Evolutionary conservation across 2,329 filamentous ascomycete genomes (phyloP).

Genomic region (Hypoxylon sp.): DNA sequence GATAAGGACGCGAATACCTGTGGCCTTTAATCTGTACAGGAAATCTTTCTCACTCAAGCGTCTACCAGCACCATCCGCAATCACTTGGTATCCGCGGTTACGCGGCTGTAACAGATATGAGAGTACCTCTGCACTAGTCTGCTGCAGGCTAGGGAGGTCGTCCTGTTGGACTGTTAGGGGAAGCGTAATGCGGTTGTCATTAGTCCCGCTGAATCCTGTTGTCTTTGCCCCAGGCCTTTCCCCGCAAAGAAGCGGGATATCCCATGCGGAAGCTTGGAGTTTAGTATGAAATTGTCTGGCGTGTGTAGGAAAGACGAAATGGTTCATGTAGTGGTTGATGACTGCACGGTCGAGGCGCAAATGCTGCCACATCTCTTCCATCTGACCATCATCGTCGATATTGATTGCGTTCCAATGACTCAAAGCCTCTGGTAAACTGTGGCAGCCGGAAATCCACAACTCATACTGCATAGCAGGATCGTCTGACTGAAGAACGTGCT

Average conservation of each 20-base stretch:
- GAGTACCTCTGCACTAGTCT: conserved; percentile 76
- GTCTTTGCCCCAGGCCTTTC: conserved; percentile 58
- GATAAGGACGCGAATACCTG: conserved; percentile 68
- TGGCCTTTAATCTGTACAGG: conserved; percentile 56
- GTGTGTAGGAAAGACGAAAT: conserved; percentile 74
- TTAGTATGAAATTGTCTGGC: conserved; percentile 76
- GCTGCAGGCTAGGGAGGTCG: conserved; percentile 68
- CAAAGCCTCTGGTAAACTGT: conserved; percentile 61
- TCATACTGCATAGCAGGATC: conserved; percentile 71
- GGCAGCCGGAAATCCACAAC: conserved; percentile 58
- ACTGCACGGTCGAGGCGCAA: conserved; percentile 64
- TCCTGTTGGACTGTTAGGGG: conserved; percentile 73
- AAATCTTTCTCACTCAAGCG: conserved; percentile 64
- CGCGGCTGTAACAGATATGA: conserved; percentile 68
- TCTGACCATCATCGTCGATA: conserved; percentile 67
- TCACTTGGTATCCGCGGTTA: conserved; percentile 63
- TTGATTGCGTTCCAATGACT: conserved; percentile 71
- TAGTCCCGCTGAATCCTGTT: conserved; percentile 81
- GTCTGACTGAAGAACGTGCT: conserved; percentile 67
- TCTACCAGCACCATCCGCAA: conserved; percentile 51
- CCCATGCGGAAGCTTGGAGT: conserved; percentile 77
- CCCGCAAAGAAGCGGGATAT: conserved; percentile 67
- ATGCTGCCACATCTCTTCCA: conserved; percentile 64
- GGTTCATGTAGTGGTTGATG: conserved; percentile 73
- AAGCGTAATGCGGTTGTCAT: conserved; percentile 73